A percentile compares a stretch with the other conserved stretches of the same genome.
phyloP scores from a whole-genome alignment of 192 early-diverging fungal species.

The Entomortierella chlamydospora region DNA sequence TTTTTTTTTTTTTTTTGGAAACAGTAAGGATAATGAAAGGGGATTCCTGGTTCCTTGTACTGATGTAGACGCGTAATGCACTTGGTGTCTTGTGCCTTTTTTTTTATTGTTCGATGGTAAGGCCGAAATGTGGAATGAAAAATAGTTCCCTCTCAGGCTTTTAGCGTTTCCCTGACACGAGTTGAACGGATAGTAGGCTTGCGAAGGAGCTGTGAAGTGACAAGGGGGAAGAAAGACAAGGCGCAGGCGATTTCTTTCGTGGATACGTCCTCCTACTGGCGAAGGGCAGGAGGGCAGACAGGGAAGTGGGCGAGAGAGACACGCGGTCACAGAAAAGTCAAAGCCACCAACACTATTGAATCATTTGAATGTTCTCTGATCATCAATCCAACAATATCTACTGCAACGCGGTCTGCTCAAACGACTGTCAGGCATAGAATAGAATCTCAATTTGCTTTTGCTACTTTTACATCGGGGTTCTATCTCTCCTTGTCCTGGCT shows the following conservation, averaged over 20 bases:
- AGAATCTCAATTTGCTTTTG: constrained; percentile 19
- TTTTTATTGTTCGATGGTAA: background rate
- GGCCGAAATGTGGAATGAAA: constrained; percentile 10
- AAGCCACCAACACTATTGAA: too few species aligned
- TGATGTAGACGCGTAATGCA: constrained; percentile 14
- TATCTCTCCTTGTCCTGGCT: background rate
- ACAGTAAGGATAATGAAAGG: background rate
- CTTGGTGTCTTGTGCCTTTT: background rate
- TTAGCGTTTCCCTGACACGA: background rate
- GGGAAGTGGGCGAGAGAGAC: too few species aligned
- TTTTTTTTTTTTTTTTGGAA: background rate
- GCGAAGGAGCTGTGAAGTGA: background rate
- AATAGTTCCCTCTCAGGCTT: constrained; percentile 8
- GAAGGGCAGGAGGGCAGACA: too few species aligned
- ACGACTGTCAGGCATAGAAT: constrained; percentile 1
- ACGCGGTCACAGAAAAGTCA: too few species aligned
- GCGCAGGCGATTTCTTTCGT: constrained; percentile 17
- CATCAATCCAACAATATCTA: background rate
- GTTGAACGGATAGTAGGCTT: background rate
- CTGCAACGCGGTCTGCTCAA: too few species aligned
- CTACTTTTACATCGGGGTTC: background rate
- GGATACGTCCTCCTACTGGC: background rate
- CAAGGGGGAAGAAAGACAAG: background rate
- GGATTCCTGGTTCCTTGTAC: constrained; percentile 18
- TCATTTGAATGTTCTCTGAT: too few species aligned